Conservation (phyloP, 495 filamentous ascomycete species). For the Penicillium alfredii region DNA sequence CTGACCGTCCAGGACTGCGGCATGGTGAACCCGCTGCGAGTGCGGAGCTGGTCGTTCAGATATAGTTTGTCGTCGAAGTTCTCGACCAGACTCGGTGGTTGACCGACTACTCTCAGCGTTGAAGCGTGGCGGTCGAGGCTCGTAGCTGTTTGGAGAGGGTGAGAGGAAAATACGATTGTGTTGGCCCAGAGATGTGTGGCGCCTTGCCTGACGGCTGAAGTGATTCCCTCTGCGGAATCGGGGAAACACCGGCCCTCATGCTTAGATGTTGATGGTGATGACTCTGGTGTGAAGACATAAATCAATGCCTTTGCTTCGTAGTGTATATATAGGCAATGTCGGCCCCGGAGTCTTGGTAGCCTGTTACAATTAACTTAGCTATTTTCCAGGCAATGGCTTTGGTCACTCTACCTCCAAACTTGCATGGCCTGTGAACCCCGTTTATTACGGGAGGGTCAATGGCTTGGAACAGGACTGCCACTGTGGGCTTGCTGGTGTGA, state of each 20-base stretch:
- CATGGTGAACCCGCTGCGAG: slow-evolving; percentile 11
- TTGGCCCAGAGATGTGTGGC: slow-evolving; percentile 39
- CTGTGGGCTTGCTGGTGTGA: slow-evolving; percentile 4
- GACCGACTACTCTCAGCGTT: slow-evolving; percentile 24
- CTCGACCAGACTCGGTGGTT: slow-evolving; percentile 33
- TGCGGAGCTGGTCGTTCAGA: slow-evolving; percentile 27
- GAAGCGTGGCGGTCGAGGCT: slow-evolving; percentile 11
- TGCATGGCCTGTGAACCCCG: slow-evolving; percentile 20
- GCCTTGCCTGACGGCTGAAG: slow-evolving; percentile 24
- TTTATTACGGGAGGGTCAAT: slow-evolving; percentile 22
- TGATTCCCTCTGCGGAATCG: slow-evolving; percentile 33
- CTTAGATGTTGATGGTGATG: slow-evolving; percentile 9
- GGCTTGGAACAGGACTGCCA: slow-evolving; percentile 22
- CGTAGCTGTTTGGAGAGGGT: slow-evolving; percentile 28
- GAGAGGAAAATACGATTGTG: slow-evolving; percentile 31
- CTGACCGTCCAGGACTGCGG: slow-evolving; percentile 17
- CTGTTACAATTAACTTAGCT: slow-evolving; percentile 11
- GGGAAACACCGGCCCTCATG: slow-evolving; percentile 32
- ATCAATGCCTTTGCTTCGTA: slow-evolving; percentile 18
- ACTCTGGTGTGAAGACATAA: slow-evolving; percentile 15
- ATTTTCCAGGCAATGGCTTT: background rate
- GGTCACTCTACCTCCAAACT: slow-evolving; percentile 20
- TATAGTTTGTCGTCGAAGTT: slow-evolving; percentile 36
- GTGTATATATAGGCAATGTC: slow-evolving; percentile 30
- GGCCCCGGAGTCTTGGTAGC: slow-evolving; percentile 36